Conservation (phyloP, 1,284 basidiomycete species). For the Rugosomyces carneus region DNA sequence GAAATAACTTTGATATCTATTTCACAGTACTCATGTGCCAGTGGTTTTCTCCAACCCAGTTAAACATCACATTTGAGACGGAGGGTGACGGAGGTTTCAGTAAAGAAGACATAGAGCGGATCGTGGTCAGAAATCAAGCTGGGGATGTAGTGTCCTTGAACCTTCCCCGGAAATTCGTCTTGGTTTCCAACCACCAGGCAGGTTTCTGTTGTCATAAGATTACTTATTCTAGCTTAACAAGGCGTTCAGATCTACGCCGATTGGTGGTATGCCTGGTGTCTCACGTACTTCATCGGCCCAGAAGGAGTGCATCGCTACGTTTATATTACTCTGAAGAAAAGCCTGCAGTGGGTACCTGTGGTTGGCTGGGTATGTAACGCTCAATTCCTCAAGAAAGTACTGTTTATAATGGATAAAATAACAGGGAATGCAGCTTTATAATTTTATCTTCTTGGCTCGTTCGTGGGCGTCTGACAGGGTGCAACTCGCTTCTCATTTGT, state of each 20-base stretch:
- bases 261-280: conserved; percentile 90
- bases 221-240: background rate
- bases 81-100: conserved; percentile 58
- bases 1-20: background rate
- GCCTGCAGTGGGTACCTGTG: conserved; percentile 82
- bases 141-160: conserved; percentile 60
- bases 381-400: conserved; percentile 5
- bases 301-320: conserved; percentile 61
- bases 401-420: conserved; percentile 7
- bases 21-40: conserved; percentile 67
- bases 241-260: conserved; percentile 73
- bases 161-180: conserved; percentile 70
- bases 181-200: conserved; percentile 82
- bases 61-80: conserved; percentile 72
- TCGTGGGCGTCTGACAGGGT: conserved; percentile 81
- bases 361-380: conserved; percentile 72
- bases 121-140: conserved; percentile 49
- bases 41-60: conserved; percentile 74
- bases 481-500: conserved; percentile 54
- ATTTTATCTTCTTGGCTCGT: conserved; percentile 79
- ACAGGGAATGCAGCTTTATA: conserved; percentile 91
- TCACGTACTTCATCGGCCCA: conserved; percentile 71
- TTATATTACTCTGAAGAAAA: conserved; percentile 87
- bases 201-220: conserved; percentile 16
- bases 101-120: conserved; percentile 45